Evolutionary conservation across 805 yeast species (phyloP), one percentile per base, ranked within the genome.

Genomic region (Candida multigemmis): DNA sequence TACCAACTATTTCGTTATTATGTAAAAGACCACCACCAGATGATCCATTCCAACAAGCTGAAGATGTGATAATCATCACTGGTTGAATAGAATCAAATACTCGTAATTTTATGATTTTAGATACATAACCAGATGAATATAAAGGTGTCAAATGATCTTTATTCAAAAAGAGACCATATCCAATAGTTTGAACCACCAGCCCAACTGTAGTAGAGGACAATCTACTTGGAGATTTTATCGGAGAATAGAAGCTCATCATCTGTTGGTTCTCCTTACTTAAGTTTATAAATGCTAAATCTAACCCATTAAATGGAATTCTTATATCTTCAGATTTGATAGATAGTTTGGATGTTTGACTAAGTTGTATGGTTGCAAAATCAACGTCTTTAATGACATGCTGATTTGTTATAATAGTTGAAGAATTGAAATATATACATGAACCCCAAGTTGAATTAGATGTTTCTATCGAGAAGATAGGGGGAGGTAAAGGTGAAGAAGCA

Each of bases 1-100:
- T 31, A 0, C 71, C 73, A 6, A 60, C 26, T 7, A 66, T 36
- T 9, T 44, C 34, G n/a, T 40, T 43, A 11, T 37, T 24, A 2
- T 31, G 19, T 22, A 61, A 52, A 3, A 65, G 38, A 0, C 66
- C 70, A 0, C 72, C 72, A 0, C 73, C 73, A 1, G 68, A 60
- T 4, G 71, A 65, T 2, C 73, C 73, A 28, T 65, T 59, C 71
- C 72, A 67, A 38, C 70, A 65, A 6, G 64, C 48, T 0, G 68
- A 47, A 1, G 70, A 58, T 1, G 65, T 43, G 0, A 63, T 39
- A 2, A 61, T 37, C 30, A 64, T 31, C 5, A 35, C 27, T 2
- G 35, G 36, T 19, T 23, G 12, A n/a, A n/a, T n/a, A n/a, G n/a
- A 12, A n/a, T 16, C 10, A 11, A 14, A 20, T n/a, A n/a, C n/a